Evolutionary conservation across 2,329 filamentous ascomycete species (phyloP), one percentile per base, ranked within the genome.

Genomic region (Fusarium sp.): DNA sequence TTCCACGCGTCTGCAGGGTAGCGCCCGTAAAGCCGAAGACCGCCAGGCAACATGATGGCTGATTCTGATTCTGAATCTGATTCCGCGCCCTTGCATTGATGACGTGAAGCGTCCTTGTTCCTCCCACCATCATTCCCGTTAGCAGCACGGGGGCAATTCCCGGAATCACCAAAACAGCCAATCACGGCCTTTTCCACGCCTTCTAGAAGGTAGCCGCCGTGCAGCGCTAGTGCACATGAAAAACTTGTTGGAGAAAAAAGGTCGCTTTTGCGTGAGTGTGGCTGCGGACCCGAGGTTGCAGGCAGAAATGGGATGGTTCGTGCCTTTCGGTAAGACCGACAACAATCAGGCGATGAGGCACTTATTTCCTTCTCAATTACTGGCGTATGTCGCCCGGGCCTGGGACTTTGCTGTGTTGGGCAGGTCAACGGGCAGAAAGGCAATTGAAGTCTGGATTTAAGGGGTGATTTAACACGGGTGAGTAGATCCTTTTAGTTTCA

Each of bases 221-320:
- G 39, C 55, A 54, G 27, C n/a, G 9, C 59, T 64, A 64, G 61
- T 40, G 61, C 2, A 6, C 17, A 6, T 58, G 19, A 49, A 33
- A 62, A 62, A 48, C n/a, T 44, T 44, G 23, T 33, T 64, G 45
- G 51, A 51, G 56, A 43, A 33, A 44, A 25, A 35, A 19, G 11
- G 6, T 45, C 20, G 25, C 30, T 32, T n/a, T 46, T 27, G 25
- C 9, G 25, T 27, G 25, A 27, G 25, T 51, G 43, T 51, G 46
- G 37, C 35, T 53, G 61, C 61, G 61, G 59, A 59, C 33, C 61
- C 59, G 61, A 64, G 35, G 61, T 51, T 59, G 61, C 61, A 64
- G 37, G 51, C 23, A 46, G 35, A 27, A 49, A 32, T 37, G 35
- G 35, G 35, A 51, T 58, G 55, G 55, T 48, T 35, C 30, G 43